Conservation (phyloP, 345 rosid species). For the Salix dunnii region DNA sequence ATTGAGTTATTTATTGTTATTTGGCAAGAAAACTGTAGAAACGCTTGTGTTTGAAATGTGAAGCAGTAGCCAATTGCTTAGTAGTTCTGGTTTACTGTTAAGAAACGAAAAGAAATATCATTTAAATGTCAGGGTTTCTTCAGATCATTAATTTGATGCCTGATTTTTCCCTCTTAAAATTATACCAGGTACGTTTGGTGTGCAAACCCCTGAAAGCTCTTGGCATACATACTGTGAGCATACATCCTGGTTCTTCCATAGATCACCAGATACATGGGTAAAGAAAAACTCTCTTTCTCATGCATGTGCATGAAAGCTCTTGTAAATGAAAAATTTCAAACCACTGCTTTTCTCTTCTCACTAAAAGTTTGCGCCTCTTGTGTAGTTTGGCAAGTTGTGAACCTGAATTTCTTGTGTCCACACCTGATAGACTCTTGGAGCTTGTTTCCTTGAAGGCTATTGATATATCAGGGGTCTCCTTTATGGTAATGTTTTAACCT, state of each 20-base stretch:
- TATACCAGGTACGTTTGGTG: conserved; percentile 58
- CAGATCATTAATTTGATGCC: not conserved
- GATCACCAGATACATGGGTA: conserved; percentile 90
- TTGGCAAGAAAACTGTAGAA: too few relatives aligned
- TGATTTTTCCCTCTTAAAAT: conserved; percentile 3
- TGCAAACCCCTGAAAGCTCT: conserved; percentile 80
- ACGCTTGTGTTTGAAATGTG: not conserved
- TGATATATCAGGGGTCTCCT: conserved; percentile 63
- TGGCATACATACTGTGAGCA: conserved; percentile 83
- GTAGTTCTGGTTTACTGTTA: not conserved
- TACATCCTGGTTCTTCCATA: conserved; percentile 67
- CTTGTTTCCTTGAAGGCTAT: conserved; percentile 65
- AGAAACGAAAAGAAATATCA: not conserved
- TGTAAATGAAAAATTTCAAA: not conserved
- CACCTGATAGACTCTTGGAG: conserved; percentile 86
- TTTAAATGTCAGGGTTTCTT: not conserved
- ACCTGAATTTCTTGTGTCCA: conserved; percentile 84
- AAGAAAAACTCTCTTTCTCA: not conserved
- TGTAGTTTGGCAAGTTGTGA: conserved; percentile 73
- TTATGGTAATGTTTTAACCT: conserved; percentile 53
- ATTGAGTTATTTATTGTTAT: too few relatives aligned
- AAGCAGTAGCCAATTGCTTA: not conserved
- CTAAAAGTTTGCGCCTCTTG: not conserved
- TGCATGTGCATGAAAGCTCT: not conserved
- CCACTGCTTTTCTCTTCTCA: not conserved